These are phyloP conservation scores for Saturnispora quitensis DNA, from an alignment of 805 yeast species.

Conservation along the genomic window DNA sequence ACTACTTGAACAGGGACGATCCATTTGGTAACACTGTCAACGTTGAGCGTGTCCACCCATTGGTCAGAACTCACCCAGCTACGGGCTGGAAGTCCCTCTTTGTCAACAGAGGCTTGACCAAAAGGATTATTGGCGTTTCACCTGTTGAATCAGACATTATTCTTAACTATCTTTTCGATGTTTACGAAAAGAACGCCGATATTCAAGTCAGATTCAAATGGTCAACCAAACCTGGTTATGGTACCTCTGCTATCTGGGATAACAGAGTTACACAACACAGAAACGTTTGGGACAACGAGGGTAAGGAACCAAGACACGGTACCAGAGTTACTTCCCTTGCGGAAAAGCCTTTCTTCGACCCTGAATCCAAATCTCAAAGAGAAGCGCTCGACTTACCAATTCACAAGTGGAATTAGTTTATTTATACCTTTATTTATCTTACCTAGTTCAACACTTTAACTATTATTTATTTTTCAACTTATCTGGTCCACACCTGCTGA, in stretches of 20 bases:
- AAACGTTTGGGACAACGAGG: slow-evolving; percentile 36
- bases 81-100: slow-evolving; percentile 53
- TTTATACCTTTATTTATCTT: neutral
- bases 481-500: neutral
- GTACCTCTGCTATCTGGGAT: slow-evolving; percentile 43
- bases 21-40: slow-evolving; percentile 38
- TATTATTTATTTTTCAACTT: neutral
- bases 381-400: slow-evolving; percentile 9
- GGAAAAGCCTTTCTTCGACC: slow-evolving; percentile 44
- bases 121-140: slow-evolving; percentile 42
- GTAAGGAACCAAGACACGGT: slow-evolving; percentile 39
- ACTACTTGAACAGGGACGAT: slow-evolving; percentile 30
- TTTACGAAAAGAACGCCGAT: slow-evolving; percentile 44
- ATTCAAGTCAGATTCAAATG: slow-evolving; percentile 47
- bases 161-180: slow-evolving; percentile 36
- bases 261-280: slow-evolving; percentile 38
- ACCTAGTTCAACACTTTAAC: neutral
- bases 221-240: slow-evolving; percentile 31
- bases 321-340: slow-evolving; percentile 47
- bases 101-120: slow-evolving; percentile 43
- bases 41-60: slow-evolving; percentile 49
- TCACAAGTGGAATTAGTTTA: slow-evolving; percentile 1
- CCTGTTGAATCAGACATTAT: slow-evolving; percentile 42
- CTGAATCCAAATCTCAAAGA: slow-evolving; percentile 21
- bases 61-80: slow-evolving; percentile 56